phyloP scores from a whole-genome alignment of 306 rosid genomes.

The Macrotyloma uniflorum region DNA sequence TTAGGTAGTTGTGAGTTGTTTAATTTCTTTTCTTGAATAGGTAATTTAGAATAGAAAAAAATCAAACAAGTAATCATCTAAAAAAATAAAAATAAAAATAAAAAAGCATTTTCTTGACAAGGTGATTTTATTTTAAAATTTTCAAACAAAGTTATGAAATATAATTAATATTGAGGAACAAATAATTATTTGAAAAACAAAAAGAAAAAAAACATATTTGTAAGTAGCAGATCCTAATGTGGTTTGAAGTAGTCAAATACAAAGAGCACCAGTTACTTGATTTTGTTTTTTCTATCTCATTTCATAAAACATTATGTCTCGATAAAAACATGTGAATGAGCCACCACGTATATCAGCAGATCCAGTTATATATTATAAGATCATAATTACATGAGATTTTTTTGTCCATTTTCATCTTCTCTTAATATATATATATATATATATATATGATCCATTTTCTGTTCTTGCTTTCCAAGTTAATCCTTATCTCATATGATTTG shows the following conservation, averaged over 20 bases:
- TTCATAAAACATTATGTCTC: neutral
- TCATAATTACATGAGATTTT: constrained; percentile 1
- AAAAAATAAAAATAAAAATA: too few relatives aligned
- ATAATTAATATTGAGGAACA: too few relatives aligned
- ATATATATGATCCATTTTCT: neutral
- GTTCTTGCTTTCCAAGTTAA: neutral
- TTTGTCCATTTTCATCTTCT: neutral
- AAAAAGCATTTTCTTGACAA: too few relatives aligned
- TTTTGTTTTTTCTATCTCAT: too few relatives aligned
- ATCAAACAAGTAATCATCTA: too few relatives aligned
- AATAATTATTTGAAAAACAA: too few relatives aligned
- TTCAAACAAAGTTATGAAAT: too few relatives aligned
- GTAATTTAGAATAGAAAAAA: too few relatives aligned
- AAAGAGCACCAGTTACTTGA: neutral
- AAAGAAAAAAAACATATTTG: neutral
- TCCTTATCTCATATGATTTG: constrained; percentile 27
- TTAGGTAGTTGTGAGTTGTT: too few relatives aligned
- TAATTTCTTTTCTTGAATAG: too few relatives aligned
- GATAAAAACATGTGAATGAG: constrained; percentile 4
- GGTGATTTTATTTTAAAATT: too few relatives aligned
- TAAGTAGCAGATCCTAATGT: neutral
- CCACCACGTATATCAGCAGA: neutral
- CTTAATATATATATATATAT: neutral
- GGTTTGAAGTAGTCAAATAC: neutral
- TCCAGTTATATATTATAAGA: neutral